These are phyloP conservation scores for Maudiozyma humilis DNA, from an alignment of 1,139 yeast species.

Conservation along the genomic window DNA sequence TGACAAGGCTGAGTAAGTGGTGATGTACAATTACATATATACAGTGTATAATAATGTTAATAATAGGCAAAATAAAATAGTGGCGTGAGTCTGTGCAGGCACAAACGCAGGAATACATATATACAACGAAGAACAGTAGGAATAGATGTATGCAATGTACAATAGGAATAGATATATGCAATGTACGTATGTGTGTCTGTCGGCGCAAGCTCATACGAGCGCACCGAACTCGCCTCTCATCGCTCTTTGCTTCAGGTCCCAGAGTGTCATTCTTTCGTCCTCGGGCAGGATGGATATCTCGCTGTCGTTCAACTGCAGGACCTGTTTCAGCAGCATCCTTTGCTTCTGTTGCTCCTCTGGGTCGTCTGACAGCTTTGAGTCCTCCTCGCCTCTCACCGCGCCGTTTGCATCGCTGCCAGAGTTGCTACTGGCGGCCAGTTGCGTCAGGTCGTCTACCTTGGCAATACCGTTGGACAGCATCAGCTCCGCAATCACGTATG, in stretches of 20 bases:
- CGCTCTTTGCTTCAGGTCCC: slow-evolving; percentile 32
- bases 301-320: slow-evolving; percentile 53
- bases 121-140: no score
- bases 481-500: slow-evolving; percentile 76
- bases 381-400: slow-evolving; percentile 7
- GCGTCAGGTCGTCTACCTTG: slow-evolving; percentile 30
- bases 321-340: slow-evolving; percentile 43
- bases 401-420: slow-evolving; percentile 11
- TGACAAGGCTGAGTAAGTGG: background rate
- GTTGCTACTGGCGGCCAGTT: slow-evolving; percentile 15
- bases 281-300: slow-evolving; percentile 56
- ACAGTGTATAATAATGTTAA: background rate
- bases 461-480: slow-evolving; percentile 42
- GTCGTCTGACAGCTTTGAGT: slow-evolving; percentile 27
- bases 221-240: slow-evolving; percentile 31
- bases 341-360: slow-evolving; percentile 44
- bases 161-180: no score
- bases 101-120: no score
- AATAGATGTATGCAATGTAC: no score
- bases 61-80: background rate
- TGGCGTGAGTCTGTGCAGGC: no score
- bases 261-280: slow-evolving; percentile 39
- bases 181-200: no score
- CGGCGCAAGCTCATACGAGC: slow-evolving; percentile 10
- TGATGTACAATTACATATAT: background rate